Evolutionary conservation across 2,329 filamentous ascomycete genomes (phyloP), one percentile per base, ranked within the genome.

Genomic region (Erysiphe neolycopersici): DNA sequence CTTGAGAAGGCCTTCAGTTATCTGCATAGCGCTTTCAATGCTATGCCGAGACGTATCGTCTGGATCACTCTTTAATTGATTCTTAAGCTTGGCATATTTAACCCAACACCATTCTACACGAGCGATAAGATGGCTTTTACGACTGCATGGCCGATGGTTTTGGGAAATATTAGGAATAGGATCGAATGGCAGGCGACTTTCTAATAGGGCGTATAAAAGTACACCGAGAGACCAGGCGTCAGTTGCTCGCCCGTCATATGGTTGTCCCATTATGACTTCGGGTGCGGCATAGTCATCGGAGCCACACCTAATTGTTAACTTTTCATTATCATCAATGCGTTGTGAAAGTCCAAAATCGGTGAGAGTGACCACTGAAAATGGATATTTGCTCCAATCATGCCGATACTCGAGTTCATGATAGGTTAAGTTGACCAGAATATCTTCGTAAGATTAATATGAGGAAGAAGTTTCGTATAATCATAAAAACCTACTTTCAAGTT

Each of bases 231-330:
- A 91, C 89, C 89, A 98, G 10, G 83, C 84, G 56, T 98, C 89
- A 0, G 80, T 93, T 1, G 78, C 73, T 33, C 83, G 80, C 30
- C 89, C 89, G 57, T 95, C 85, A 56, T 98, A 98, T 8, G 82
- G 74, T 55, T 93, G 82, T 19, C 87, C 87, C 66, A 98, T 82
- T 44, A 98, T 77, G 39, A 98, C 84, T 58, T 98, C 89, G 0
- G 89, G 89, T 0, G 89, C 87, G 1, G 87, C 87, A 57, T 98
- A 98, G 61, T 98, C 89, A 60, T 95, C 89, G 36, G 81, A 92
- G 30, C 89, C 89, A 58, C 89, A 98, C 10, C 89, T 73, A 1
- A 87, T 95, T 47, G 81, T 81, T n/a, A 98, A 69, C 47, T 87
- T 77, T 50, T 91, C 83, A 43, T 83, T 82, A 48, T 83, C 77